phyloP scores from a whole-genome alignment of 1,284 basidiomycete species.

The Trichosporon asahii region DNA sequence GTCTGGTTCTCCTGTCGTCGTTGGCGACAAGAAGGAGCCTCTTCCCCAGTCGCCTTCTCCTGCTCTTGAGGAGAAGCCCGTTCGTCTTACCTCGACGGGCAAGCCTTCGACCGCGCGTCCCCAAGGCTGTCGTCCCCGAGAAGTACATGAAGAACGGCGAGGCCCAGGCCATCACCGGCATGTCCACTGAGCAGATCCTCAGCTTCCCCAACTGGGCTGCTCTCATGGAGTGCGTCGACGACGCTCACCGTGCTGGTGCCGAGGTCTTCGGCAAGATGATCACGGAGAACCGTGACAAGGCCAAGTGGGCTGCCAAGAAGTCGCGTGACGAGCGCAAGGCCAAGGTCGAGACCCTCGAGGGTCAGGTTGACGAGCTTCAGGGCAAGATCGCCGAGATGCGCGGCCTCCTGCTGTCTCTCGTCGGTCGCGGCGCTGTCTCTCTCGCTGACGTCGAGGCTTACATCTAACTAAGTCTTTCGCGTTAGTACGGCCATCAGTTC shows the following conservation, averaged over 20 bases:
- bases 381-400: conserved; percentile 30
- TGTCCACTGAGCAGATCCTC: conserved; percentile 33
- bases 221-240: conserved; percentile 33
- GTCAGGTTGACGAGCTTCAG: conserved; percentile 34
- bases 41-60: conserved; percentile 1
- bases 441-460: conserved; percentile 30
- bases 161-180: conserved; percentile 37
- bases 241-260: conserved; percentile 29
- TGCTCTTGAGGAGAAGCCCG: conserved; percentile 22
- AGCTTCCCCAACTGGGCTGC: conserved; percentile 35
- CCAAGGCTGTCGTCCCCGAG: conserved; percentile 42
- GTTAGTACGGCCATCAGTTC: conserved; percentile 2
- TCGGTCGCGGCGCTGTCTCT: conserved; percentile 31
- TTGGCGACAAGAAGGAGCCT: conserved; percentile 13
- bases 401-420: conserved; percentile 28
- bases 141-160: conserved; percentile 43
- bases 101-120: conserved; percentile 42
- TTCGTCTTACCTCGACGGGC: conserved; percentile 33
- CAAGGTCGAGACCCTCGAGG: conserved; percentile 41
- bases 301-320: conserved; percentile 45
- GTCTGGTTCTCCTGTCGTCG: conserved; percentile 21
- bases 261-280: conserved; percentile 43
- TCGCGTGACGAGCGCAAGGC: conserved; percentile 41
- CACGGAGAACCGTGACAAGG: conserved; percentile 42
- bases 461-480: conserved; percentile 16